phyloP scores from a whole-genome alignment of 106 monocot species.

The Narthecium ossifragum region DNA sequence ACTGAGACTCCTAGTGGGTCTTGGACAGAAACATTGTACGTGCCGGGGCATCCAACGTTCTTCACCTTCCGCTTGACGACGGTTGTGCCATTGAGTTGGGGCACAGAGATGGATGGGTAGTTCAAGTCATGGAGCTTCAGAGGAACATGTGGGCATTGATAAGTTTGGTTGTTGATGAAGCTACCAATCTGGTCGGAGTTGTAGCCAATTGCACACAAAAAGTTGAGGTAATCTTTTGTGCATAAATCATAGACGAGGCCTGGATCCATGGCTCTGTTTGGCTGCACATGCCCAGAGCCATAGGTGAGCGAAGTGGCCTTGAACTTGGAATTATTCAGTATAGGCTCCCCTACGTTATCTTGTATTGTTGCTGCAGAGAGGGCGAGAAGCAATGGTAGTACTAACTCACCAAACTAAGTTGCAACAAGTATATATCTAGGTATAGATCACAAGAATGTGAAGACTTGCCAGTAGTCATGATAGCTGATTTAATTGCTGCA shows the following conservation, averaged over 20 bases:
- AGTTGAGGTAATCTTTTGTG: conserved; percentile 39
- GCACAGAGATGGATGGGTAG: conserved; percentile 50
- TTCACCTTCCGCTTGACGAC: conserved; percentile 31
- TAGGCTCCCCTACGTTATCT: conserved; percentile 38
- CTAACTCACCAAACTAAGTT: too few species aligned
- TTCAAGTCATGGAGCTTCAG: conserved; percentile 26
- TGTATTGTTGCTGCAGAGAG: conserved; percentile 30
- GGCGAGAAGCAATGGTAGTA: too few species aligned
- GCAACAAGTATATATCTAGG: background rate
- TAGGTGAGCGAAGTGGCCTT: conserved; percentile 48
- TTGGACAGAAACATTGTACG: conserved; percentile 26
- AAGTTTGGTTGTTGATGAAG: conserved; percentile 11
- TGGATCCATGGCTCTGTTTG: conserved; percentile 52
- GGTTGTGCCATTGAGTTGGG: conserved; percentile 9
- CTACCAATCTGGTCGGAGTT: conserved; percentile 32
- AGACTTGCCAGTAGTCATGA: conserved; percentile 45
- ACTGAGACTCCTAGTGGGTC: conserved; percentile 34
- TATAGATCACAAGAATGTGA: background rate
- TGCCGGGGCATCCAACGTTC: conserved; percentile 45
- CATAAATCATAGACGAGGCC: conserved; percentile 59
- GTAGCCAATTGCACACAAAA: conserved; percentile 50
- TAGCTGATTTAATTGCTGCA: conserved; percentile 39
- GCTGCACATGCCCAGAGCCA: conserved; percentile 53
- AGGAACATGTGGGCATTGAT: conserved; percentile 21
- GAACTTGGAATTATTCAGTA: conserved; percentile 16